Conservation (phyloP, 805 yeast genomes). For the Kazachstania africana region DNA sequence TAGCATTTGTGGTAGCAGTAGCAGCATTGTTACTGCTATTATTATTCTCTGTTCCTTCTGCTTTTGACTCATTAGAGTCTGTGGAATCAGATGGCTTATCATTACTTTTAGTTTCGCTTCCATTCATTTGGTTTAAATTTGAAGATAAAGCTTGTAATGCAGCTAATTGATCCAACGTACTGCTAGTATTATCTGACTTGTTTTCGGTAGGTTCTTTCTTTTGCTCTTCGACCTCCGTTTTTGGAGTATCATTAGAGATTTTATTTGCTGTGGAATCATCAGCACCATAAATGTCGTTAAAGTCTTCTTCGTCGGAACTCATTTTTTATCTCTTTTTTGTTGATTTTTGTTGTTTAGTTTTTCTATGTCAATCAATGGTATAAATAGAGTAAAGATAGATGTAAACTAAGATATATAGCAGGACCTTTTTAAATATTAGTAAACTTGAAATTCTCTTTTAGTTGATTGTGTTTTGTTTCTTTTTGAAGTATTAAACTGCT, state of each 20-base stretch:
- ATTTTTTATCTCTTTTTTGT: conserved; percentile 21
- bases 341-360: not conserved
- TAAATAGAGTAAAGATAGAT: not conserved
- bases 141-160: conserved; percentile 27
- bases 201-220: conserved; percentile 1
- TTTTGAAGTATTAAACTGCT: no score
- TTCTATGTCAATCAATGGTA: not conserved
- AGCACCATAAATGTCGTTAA: conserved; percentile 73
- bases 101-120: no score
- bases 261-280: no score
- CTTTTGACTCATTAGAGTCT: conserved; percentile 2
- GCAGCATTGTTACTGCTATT: conserved; percentile 6
- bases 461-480: no score
- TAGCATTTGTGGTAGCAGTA: conserved; percentile 3
- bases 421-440: no score
- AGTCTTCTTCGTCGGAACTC: conserved; percentile 88
- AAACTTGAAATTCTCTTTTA: no score
- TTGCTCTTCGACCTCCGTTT: conserved; percentile 1
- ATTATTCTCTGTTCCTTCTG: conserved; percentile 8
- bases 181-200: not conserved
- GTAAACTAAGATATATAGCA: no score
- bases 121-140: conserved; percentile 9
- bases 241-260: no score
- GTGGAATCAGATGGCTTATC: no score
- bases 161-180: conserved; percentile 22